Evolutionary conservation across 1,284 basidiomycete genomes (phyloP).

Genomic region (Dichomitus squalens): DNA sequence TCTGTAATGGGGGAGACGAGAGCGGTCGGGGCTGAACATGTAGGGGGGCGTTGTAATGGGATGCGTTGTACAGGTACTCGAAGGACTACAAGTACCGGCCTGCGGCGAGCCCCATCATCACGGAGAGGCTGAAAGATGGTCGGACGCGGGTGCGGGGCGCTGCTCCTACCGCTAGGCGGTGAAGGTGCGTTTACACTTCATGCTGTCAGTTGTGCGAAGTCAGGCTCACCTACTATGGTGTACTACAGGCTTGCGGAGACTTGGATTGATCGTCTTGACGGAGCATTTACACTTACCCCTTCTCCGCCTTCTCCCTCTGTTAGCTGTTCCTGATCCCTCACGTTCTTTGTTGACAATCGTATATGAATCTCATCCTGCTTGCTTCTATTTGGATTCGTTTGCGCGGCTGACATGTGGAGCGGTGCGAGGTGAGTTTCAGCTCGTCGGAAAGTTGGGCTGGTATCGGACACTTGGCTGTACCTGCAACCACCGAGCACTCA

Average conservation of each 20-base stretch:
- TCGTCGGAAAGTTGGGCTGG: no score
- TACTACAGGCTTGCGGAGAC: neutral
- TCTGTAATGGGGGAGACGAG: neutral
- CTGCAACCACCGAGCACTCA: no score
- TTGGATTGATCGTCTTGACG: neutral
- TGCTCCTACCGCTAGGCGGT: slow-evolving; percentile 33
- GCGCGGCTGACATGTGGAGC: neutral
- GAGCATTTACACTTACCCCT: neutral
- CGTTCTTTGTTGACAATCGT: neutral
- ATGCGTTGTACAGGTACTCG: slow-evolving; percentile 52
- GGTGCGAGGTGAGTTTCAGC: neutral
- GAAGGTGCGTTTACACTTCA: slow-evolving; percentile 12
- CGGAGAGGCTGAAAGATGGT: slow-evolving; percentile 62
- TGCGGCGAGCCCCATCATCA: slow-evolving; percentile 68
- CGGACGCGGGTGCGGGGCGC: slow-evolving; percentile 57
- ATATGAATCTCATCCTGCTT: neutral
- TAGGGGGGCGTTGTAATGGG: neutral
- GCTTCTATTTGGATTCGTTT: neutral
- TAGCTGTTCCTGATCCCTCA: neutral
- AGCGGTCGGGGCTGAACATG: slow-evolving; percentile 1
- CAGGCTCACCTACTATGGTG: neutral
- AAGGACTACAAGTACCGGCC: slow-evolving; percentile 66
- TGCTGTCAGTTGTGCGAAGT: neutral
- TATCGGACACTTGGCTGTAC: no score
- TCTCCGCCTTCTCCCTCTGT: neutral